Percentiles rank a stretch among this genome's conserved stretches.
phyloP scores from a whole-genome alignment of 2,329 filamentous ascomycete species.

The Fusarium nygamai region DNA sequence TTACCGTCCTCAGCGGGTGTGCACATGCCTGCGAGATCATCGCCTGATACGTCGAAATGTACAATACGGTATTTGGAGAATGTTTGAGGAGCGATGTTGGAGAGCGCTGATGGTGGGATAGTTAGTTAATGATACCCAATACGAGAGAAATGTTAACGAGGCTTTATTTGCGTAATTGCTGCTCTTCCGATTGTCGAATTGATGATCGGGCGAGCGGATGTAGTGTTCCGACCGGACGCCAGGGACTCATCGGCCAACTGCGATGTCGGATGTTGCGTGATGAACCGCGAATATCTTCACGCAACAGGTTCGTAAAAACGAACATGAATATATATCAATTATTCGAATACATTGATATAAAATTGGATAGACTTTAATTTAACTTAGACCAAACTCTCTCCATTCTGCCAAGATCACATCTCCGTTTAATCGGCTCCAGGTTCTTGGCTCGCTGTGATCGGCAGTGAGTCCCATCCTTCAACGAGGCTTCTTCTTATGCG shows the following conservation, averaged over 20 bases:
- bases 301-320: too few species aligned
- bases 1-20: constrained; percentile 12
- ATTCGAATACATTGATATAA: background rate
- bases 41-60: constrained; percentile 1
- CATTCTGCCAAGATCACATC: background rate
- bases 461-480: background rate
- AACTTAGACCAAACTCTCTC: background rate
- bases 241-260: background rate
- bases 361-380: background rate
- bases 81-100: background rate
- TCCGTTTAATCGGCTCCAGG: background rate
- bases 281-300: too few species aligned
- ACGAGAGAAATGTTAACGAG: background rate
- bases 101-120: background rate
- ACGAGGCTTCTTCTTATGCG: accelerated
- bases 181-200: background rate
- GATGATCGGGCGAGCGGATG: background rate
- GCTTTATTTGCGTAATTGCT: background rate
- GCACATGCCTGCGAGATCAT: background rate
- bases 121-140: constrained; percentile 16
- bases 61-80: constrained; percentile 4
- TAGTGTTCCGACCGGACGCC: background rate
- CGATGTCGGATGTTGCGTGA: background rate
- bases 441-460: background rate
- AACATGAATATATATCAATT: background rate